Percentiles rank a stretch among this genome's conserved stretches.
These are phyloP conservation scores for Colletotrichum sansevieriae DNA, from an alignment of 2,329 filamentous ascomycete species.

Conservation along the genomic window DNA sequence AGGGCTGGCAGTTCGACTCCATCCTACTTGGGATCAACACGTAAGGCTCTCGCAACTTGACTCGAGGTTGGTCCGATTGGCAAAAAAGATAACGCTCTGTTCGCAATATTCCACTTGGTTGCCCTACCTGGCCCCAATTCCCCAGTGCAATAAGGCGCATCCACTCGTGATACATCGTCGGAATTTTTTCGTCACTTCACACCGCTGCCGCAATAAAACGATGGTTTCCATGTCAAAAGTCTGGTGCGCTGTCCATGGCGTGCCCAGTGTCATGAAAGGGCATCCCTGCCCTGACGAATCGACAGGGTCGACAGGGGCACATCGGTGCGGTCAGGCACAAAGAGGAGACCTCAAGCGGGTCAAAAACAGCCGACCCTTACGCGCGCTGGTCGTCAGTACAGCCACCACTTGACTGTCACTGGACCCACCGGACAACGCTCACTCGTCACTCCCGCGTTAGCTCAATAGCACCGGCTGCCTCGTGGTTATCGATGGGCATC, in stretches of 20 bases:
- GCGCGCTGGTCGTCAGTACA: conserved; percentile 20
- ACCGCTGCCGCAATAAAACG: conserved; percentile 36
- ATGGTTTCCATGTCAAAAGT: conserved; percentile 22
- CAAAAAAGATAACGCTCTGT: conserved; percentile 4
- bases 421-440: background rate
- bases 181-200: conserved; percentile 32
- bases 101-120: conserved; percentile 19
- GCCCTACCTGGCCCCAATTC: conserved; percentile 4
- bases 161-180: conserved; percentile 28
- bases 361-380: conserved; percentile 31
- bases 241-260: conserved; percentile 24
- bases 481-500: conserved; percentile 28
- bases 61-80: conserved; percentile 9
- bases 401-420: conserved; percentile 21
- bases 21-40: conserved; percentile 14
- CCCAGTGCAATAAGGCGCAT: conserved; percentile 24
- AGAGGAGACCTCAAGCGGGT: conserved; percentile 28
- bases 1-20: conserved; percentile 8
- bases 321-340: conserved; percentile 33
- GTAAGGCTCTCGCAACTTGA: conserved; percentile 10
- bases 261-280: conserved; percentile 17
- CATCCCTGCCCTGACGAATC: conserved; percentile 29
- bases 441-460: conserved; percentile 20
- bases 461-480: conserved; percentile 16
- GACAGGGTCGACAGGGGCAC: conserved; percentile 27